Evolutionary conservation across 768 basidiomycete genomes (phyloP).

Genomic region (Russula foetens): DNA sequence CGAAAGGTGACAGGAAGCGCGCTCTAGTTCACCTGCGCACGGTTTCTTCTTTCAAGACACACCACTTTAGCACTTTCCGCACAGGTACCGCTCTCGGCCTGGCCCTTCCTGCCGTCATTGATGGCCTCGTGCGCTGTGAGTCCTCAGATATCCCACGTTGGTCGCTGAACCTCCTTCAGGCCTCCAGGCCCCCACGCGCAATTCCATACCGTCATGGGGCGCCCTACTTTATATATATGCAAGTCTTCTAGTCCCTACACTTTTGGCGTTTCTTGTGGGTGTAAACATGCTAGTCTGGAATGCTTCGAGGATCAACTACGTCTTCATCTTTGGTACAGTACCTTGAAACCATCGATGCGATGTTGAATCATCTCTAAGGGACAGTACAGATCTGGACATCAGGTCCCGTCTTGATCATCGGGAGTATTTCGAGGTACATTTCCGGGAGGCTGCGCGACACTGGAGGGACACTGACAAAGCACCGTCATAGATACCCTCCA

Average conservation of each 20-base stretch:
- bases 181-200: conserved; percentile 44
- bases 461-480: neutral
- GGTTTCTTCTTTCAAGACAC: conserved; percentile 40
- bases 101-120: conserved; percentile 56
- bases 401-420: conserved; percentile 44
- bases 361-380: neutral
- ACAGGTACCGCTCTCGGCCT: conserved; percentile 68
- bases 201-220: conserved; percentile 57
- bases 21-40: conserved; percentile 63
- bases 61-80: conserved; percentile 66
- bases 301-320: conserved; percentile 74
- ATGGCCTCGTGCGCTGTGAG: conserved; percentile 58
- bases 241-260: conserved; percentile 58
- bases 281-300: conserved; percentile 80
- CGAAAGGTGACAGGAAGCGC: conserved; percentile 67
- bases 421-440: conserved; percentile 59
- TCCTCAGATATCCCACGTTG: conserved; percentile 6
- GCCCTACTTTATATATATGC: conserved; percentile 75
- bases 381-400: conserved; percentile 10
- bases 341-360: neutral
- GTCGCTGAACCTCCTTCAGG: conserved; percentile 31
- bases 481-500: conserved; percentile 58
- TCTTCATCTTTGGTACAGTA: conserved; percentile 77
- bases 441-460: neutral
- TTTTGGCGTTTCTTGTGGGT: conserved; percentile 73